These are phyloP conservation scores for Diaporthe sp. DNA, from an alignment of 2,329 filamentous ascomycete species.

Conservation along the genomic window DNA sequence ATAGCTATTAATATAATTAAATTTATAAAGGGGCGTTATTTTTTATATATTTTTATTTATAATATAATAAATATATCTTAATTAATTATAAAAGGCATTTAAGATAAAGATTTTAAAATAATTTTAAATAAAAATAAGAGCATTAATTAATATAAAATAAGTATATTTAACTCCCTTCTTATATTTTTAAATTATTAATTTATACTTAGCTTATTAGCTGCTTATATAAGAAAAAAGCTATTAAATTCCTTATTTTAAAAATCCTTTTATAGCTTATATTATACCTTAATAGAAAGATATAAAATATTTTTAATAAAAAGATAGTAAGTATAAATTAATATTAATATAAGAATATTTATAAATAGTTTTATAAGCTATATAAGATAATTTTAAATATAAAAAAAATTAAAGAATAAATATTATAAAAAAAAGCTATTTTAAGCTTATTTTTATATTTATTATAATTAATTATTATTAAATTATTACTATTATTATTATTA, in stretches of 20 bases:
- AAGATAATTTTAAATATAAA: neutral
- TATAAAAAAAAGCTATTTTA: too few species aligned
- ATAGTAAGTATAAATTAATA: neutral
- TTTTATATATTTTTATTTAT: too few species aligned
- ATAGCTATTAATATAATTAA: too few species aligned
- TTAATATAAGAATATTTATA: neutral
- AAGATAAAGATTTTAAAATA: too few species aligned
- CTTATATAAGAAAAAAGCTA: too few species aligned
- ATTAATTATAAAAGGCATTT: fast-evolving
- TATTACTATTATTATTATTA: fast-evolving
- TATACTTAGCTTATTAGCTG: too few species aligned
- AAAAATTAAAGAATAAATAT: neutral
- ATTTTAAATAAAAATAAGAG: too few species aligned
- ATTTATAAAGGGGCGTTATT: too few species aligned
- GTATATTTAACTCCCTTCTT: neutral
- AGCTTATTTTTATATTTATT: too few species aligned
- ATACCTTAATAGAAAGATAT: neutral
- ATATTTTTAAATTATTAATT: neutral
- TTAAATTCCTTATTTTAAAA: too few species aligned
- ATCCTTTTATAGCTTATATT: neutral
- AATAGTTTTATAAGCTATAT: neutral
- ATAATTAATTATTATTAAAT: fast-evolving
- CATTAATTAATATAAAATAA: too few species aligned
- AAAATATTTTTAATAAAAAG: neutral
- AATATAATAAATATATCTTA: too few species aligned